Percentiles rank a stretch among this genome's conserved stretches.
Evolutionary conservation across 768 basidiomycete genomes (phyloP).

Genomic region (Neoboletus subvelutipes): DNA sequence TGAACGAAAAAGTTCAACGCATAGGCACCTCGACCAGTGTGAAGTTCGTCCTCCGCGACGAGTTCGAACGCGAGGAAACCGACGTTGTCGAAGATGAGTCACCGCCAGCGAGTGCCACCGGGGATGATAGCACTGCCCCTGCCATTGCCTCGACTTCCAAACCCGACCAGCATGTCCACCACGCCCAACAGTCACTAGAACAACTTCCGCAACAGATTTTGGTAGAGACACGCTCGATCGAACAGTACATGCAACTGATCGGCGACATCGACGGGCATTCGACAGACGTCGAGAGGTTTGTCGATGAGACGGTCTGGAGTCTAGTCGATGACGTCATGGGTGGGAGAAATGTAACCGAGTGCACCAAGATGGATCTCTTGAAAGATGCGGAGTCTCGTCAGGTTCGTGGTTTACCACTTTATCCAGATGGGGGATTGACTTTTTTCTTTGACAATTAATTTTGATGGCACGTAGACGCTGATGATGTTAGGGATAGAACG

Average conservation of each 20-base stretch:
- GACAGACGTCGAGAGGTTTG: not conserved
- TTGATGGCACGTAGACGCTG: constrained; percentile 32
- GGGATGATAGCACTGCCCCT: not conserved
- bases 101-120: not conserved
- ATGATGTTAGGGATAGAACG: constrained; percentile 48
- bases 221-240: constrained; percentile 37
- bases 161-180: constrained; percentile 7
- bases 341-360: constrained; percentile 32
- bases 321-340: constrained; percentile 43
- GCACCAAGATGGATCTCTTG: constrained; percentile 41
- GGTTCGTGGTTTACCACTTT: constrained; percentile 28
- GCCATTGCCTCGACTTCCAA: constrained; percentile 5
- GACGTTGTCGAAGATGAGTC: not conserved
- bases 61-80: not conserved
- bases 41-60: not conserved
- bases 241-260: constrained; percentile 41
- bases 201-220: constrained; percentile 40
- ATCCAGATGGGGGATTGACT: not conserved
- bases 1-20: constrained; percentile 13
- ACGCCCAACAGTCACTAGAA: constrained; percentile 35
- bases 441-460: too few species aligned
- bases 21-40: constrained; percentile 2
- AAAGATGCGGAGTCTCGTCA: constrained; percentile 42
- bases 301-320: constrained; percentile 26
- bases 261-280: constrained; percentile 11